Conservation (phyloP, 2,329 filamentous ascomycete species). For the Cryphonectria japonica region DNA sequence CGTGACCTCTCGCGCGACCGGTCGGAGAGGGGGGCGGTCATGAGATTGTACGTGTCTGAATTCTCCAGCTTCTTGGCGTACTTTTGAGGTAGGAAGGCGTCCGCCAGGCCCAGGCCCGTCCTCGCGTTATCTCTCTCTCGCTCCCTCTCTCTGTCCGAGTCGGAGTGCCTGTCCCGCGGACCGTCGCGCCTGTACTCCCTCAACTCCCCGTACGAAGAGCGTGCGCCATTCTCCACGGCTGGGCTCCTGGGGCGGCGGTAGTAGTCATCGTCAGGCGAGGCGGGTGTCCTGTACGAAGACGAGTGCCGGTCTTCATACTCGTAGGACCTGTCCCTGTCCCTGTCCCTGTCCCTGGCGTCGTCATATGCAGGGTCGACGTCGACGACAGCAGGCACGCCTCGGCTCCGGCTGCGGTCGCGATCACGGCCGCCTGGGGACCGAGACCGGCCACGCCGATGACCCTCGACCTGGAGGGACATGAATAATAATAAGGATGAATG, state of each 20-base stretch:
- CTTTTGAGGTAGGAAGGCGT: conserved; percentile 52
- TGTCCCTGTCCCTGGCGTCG: conserved; percentile 33
- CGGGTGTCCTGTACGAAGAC: conserved; percentile 33
- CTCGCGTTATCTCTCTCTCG: conserved; percentile 31
- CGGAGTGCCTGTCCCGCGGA: conserved; percentile 34
- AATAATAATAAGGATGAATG: not conserved
- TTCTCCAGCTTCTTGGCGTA: conserved; percentile 45
- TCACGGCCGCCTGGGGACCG: conserved; percentile 49
- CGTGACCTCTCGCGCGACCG: conserved; percentile 35
- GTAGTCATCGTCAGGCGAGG: conserved; percentile 38
- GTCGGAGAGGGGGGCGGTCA: conserved; percentile 35
- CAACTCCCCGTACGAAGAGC: conserved; percentile 26
- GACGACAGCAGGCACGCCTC: conserved; percentile 39
- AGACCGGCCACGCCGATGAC: conserved; percentile 49
- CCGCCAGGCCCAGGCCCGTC: conserved; percentile 30
- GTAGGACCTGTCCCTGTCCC: conserved; percentile 34
- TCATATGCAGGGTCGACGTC: conserved; percentile 51
- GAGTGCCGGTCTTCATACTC: conserved; percentile 38
- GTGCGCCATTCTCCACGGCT: conserved; percentile 30
- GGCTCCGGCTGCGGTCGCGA: conserved; percentile 42
- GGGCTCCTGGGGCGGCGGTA: conserved; percentile 43
- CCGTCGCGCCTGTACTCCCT: conserved; percentile 37
- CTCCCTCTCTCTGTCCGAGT: conserved; percentile 38
- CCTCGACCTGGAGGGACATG: conserved; percentile 59
- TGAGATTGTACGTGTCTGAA: conserved; percentile 31